Base-by-base conservation (phyloP, 2,329 filamentous ascomycete species). In the Emergomyces pasteurianus region DNA sequence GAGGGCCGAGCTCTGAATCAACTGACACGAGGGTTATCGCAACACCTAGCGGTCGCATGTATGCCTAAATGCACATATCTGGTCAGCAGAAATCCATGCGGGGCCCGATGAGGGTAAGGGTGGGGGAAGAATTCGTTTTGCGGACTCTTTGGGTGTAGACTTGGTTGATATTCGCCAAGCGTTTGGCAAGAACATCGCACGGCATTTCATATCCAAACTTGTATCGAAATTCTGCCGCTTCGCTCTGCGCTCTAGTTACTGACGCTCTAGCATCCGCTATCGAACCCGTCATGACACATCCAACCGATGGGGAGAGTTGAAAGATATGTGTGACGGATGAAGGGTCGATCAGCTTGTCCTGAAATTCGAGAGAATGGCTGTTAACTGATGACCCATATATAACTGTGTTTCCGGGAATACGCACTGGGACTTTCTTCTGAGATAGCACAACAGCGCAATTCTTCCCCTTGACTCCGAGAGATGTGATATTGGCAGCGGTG, bases 131-230 rank as follows among this genome's bases (percentile, higher is more conserved):
- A 26, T 4, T 49, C 28, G 12, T 12, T 14, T 49, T 42, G 46
- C 83, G 75, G 79, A 97, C 94, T 76, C 91, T 83, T 80, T 99
- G 94, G 68, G 94, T 99, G 78, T 97, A 99, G 67, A 99, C 94
- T 78, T 99, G 94, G 78, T 90, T 96, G 80, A 99, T 96, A 79
- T 99, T 99, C 74, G 94, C 94, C 77, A 99, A 81, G 73, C 94
- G 85, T 84, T 99, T 99, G 66, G 94, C 90, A 71, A 99, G 79
- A 58, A 91, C 94, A 77, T 99, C 94, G 75, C 91, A 95, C 63
- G 94, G 94, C 94, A 99, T 99, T 82, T 99, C 94, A 78, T 99
- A 99, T 71, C 94, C 94, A 74, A 86, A 96, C 80, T 96, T 96
- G 86, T 99, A 99, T 77, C 87, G 86, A 80, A 99, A 99, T 74